Evolutionary conservation across 352 stramenopile genomes (phyloP).

Genomic region (Pythium dissimile): DNA sequence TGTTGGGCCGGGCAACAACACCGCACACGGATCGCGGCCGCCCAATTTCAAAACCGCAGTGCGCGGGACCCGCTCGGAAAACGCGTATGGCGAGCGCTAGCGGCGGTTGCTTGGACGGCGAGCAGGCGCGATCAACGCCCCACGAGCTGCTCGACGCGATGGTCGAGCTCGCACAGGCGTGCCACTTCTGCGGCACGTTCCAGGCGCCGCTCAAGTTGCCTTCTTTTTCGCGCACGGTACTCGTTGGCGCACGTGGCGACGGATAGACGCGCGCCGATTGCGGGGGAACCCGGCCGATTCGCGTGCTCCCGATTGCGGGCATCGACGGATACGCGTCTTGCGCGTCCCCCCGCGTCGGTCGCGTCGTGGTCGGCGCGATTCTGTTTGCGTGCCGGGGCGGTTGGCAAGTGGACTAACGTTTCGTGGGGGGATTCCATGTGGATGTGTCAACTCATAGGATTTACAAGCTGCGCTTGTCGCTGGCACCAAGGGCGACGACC

Average conservation of each 20-base stretch:
- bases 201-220: slow-evolving; percentile 65
- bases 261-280: background rate
- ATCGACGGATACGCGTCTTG: slow-evolving; percentile 8
- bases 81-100: slow-evolving; percentile 41
- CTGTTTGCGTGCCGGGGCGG: background rate
- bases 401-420: slow-evolving; percentile 2
- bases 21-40: slow-evolving; percentile 14
- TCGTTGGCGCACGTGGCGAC: slow-evolving; percentile 2
- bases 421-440: slow-evolving; percentile 15
- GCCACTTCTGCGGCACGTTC: slow-evolving; percentile 75
- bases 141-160: slow-evolving; percentile 29
- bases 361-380: background rate
- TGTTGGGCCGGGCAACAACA: too few relatives aligned
- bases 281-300: slow-evolving; percentile 9
- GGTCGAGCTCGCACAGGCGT: slow-evolving; percentile 67
- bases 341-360: background rate
- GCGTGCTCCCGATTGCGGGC: slow-evolving; percentile 12
- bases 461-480: slow-evolving; percentile 57
- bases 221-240: slow-evolving; percentile 72
- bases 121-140: slow-evolving; percentile 22
- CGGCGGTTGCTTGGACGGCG: slow-evolving; percentile 38
- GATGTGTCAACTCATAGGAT: slow-evolving; percentile 32
- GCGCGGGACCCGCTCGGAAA: slow-evolving; percentile 6
- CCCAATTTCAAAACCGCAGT: background rate
- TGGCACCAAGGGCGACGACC: slow-evolving; percentile 36